Conservation (phyloP, 148 eudicot species). For the Chenopodium album region DNA sequence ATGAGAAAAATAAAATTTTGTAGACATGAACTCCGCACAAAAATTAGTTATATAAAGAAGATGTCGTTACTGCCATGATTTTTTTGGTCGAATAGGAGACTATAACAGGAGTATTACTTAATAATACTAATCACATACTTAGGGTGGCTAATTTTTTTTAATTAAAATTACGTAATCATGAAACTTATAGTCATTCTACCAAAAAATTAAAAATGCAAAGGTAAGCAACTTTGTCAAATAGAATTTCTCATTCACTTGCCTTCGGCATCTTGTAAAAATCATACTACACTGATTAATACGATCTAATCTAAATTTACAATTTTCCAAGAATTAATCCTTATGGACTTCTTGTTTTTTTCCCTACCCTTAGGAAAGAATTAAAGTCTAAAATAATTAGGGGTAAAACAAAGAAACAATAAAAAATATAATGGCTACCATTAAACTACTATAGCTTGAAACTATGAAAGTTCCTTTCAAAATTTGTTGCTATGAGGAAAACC, state of each 20-base stretch:
- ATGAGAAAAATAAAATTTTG: too few relatives aligned
- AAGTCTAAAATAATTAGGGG: not conserved
- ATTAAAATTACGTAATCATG: too few relatives aligned
- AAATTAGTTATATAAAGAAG: too few relatives aligned
- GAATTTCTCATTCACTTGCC: conserved; percentile 1
- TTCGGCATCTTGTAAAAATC: conserved; percentile 13
- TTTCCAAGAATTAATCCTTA: conserved; percentile 30
- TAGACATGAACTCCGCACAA: too few relatives aligned
- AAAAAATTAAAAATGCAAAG: too few relatives aligned
- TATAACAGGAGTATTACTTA: too few relatives aligned
- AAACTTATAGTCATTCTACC: not conserved
- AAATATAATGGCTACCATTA: not conserved
- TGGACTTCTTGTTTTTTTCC: conserved; percentile 12
- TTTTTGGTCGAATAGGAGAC: too few relatives aligned
- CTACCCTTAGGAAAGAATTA: conserved; percentile 12
- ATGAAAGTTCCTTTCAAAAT: conserved; percentile 23
- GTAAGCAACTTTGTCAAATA: not conserved
- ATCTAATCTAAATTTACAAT: conserved; percentile 18
- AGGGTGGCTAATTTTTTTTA: too few relatives aligned
- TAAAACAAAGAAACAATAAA: not conserved
- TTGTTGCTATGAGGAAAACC: conserved; percentile 6
- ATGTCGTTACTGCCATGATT: too few relatives aligned
- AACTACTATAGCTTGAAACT: not conserved
- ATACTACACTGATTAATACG: not conserved
- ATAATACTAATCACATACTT: too few relatives aligned